Evolutionary conservation across 2,329 filamentous ascomycete species (phyloP).

Genomic region (Lachnellula arida): DNA sequence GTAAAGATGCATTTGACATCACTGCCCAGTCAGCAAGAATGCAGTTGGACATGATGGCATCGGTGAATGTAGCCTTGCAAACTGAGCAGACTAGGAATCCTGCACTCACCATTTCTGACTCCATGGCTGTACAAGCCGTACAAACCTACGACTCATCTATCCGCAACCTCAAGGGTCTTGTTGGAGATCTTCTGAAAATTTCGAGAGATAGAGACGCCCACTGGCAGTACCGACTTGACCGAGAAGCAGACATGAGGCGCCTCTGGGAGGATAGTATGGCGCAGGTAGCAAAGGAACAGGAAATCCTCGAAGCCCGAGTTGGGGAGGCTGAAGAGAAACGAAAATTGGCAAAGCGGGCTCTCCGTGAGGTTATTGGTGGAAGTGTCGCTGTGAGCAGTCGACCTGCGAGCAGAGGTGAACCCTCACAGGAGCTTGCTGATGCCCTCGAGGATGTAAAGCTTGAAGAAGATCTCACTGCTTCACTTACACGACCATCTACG

Average conservation of each 20-base stretch:
- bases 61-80: conserved; percentile 78
- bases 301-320: conserved; percentile 80
- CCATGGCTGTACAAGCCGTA: conserved; percentile 70
- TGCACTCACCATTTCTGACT: conserved; percentile 67
- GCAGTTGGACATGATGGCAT: conserved; percentile 84
- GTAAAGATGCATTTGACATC: conserved; percentile 93
- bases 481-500: conserved; percentile 37
- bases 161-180: conserved; percentile 75
- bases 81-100: conserved; percentile 67
- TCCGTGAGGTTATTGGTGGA: conserved; percentile 74
- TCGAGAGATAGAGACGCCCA: conserved; percentile 91
- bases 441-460: conserved; percentile 35
- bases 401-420: conserved; percentile 24
- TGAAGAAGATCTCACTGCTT: conserved; percentile 31
- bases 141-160: conserved; percentile 86
- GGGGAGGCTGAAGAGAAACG: conserved; percentile 88
- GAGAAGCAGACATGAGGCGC: conserved; percentile 83
- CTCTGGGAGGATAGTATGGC: conserved; percentile 99
- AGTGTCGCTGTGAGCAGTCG: conserved; percentile 47
- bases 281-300: conserved; percentile 89
- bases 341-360: conserved; percentile 80
- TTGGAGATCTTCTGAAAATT: conserved; percentile 85
- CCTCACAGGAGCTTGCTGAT: conserved; percentile 29
- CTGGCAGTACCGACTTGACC: conserved; percentile 92
- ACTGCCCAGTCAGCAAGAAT: conserved; percentile 92